Base-by-base conservation (phyloP, 371 early-diverging fungal genomes). In the Actinomortierella ambigua region DNA sequence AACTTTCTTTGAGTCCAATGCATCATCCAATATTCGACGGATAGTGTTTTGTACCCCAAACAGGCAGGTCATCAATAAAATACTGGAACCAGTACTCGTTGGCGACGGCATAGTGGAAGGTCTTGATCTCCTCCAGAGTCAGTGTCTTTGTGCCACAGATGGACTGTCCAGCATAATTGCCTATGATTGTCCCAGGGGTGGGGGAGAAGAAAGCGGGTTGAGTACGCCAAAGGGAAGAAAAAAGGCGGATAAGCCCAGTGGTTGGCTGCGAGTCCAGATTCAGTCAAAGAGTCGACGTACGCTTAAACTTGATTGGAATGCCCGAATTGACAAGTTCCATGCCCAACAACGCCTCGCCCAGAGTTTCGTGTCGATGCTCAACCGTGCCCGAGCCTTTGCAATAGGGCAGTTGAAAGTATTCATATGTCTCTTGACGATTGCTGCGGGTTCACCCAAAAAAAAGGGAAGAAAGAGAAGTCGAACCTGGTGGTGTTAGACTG, bases 311-410 rank as follows among this genome's bases (percentile, higher is more conserved):
- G 41, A 92, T 85, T 8, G 88, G 84, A 42, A 92, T 84, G 26
- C 93, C 94, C 17, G 89, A 83, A 59, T 87, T 86, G 54, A 84
- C 83, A 13, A 91, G 82, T 51, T 90, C 88, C 81, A 91, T 85
- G 48, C 94, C 94, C 53, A 88, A 77, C 39, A 94, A 76, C 0
- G 92, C 93, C 71, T 94, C 94, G 29, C 92, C 93, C 24, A 94
- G 73, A 11, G 90, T 86, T 64, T 93, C 93, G 69, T 92, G 93
- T 64, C 89, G 87, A 52, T 88, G 86, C 39, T 86, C 75, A 20
- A 89, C 71, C 18, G 78, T 61, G 26, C 82, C 81, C 4, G 71
- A 65, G 2, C 90, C 91, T 44, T 76, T 75, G 55, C 94, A 94
- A 65, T 84, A 94, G 7, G 94, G 94, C 24, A 94, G 75, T 53